These are phyloP conservation scores for Ceriops zippeliana DNA, from an alignment of 345 rosid genomes.

Conservation along the genomic window DNA sequence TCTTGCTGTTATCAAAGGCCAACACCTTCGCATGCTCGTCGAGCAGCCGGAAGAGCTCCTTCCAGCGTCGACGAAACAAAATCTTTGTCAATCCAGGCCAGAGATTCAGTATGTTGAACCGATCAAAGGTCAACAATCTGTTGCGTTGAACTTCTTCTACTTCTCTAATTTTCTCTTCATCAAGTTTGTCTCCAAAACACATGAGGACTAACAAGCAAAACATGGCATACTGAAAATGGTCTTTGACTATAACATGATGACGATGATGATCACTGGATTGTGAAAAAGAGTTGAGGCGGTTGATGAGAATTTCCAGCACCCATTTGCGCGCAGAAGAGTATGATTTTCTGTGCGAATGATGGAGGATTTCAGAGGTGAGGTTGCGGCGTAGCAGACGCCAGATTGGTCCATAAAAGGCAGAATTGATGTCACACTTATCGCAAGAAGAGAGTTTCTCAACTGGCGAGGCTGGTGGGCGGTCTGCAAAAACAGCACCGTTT, in stretches of 20 bases:
- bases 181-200: conserved; percentile 43
- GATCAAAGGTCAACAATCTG: not conserved
- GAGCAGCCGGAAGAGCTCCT: not conserved
- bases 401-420: conserved; percentile 40
- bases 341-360: conserved; percentile 21
- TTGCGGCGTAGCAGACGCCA: conserved; percentile 48
- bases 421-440: conserved; percentile 39
- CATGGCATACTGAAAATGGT: conserved; percentile 33
- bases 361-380: conserved; percentile 45
- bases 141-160: conserved; percentile 24
- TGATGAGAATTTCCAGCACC: conserved; percentile 35
- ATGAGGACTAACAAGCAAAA: conserved; percentile 31
- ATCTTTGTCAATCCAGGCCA: conserved; percentile 26
- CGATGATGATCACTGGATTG: conserved; percentile 2
- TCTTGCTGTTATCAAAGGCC: conserved; percentile 15
- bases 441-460: conserved; percentile 14
- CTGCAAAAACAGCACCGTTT: conserved; percentile 37
- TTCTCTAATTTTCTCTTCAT: conserved; percentile 25
- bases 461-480: conserved; percentile 37
- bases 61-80: not conserved
- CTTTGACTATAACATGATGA: conserved; percentile 12
- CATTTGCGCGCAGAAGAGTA: conserved; percentile 36
- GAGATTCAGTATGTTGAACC: conserved; percentile 19
- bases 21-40: conserved; percentile 9
- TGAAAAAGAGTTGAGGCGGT: not conserved